A percentile compares a stretch with the other conserved stretches of the same genome.
These are phyloP conservation scores for Fusarium mangiferae DNA, from an alignment of 2,329 filamentous ascomycete species.

Conservation along the genomic window DNA sequence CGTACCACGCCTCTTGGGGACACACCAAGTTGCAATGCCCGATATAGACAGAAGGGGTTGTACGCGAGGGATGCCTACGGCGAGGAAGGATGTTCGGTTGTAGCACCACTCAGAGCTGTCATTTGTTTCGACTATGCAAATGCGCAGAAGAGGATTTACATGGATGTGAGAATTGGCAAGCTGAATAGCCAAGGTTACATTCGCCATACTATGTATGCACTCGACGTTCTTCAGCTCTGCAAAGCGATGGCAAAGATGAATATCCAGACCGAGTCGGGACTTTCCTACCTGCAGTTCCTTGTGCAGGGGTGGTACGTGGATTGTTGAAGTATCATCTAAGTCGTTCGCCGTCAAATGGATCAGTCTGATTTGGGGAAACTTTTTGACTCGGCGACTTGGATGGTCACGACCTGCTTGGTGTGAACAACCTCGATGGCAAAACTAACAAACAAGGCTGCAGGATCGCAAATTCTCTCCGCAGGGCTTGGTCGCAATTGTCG, in stretches of 20 bases:
- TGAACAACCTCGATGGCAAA: constrained; percentile 13
- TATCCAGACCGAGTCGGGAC: constrained; percentile 11
- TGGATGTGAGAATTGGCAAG: constrained; percentile 1
- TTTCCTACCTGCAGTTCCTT: constrained; percentile 17
- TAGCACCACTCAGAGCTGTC: constrained; percentile 25
- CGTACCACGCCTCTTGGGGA: constrained; percentile 27
- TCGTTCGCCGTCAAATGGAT: constrained; percentile 20
- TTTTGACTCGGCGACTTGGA: constrained; percentile 15
- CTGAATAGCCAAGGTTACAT: constrained; percentile 30
- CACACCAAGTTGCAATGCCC: constrained; percentile 24
- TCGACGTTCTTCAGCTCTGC: constrained; percentile 14
- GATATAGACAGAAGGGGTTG: constrained; percentile 27
- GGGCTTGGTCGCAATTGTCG: neutral
- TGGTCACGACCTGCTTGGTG: constrained; percentile 19
- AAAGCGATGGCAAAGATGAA: neutral
- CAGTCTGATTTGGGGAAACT: constrained; percentile 10
- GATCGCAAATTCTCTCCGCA: constrained; percentile 16
- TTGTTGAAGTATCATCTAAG: constrained; percentile 8
- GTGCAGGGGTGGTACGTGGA: constrained; percentile 13
- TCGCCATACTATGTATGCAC: constrained; percentile 3
- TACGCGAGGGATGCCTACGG: constrained; percentile 27
- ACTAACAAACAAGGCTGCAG: constrained; percentile 27
- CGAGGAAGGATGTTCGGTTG: constrained; percentile 19
- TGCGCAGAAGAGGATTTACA: neutral
- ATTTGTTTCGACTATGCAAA: constrained; percentile 7